Conservation (phyloP, 73 alveolate genomes). For the Durusdinium trenchii region DNA sequence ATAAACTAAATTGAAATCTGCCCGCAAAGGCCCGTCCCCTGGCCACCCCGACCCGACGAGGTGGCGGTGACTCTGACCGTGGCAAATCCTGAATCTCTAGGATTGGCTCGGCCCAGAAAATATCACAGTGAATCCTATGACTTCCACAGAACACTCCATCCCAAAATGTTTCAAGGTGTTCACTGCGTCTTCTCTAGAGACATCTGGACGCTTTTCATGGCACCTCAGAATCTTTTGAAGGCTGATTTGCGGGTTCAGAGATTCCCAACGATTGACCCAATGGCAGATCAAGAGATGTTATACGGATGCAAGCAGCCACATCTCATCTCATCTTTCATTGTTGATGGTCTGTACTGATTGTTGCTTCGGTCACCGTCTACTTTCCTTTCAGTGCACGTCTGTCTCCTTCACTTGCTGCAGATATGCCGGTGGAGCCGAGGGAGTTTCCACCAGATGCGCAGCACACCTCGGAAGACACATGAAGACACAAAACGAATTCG, state of each 20-base stretch:
- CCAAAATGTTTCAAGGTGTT: no score
- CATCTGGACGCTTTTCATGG: no score
- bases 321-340: not conserved
- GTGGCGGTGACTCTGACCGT: conserved; percentile 29
- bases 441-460: conserved; percentile 60
- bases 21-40: not conserved
- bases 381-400: not conserved
- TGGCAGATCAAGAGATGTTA: not conserved
- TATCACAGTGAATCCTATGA: no score
- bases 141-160: no score
- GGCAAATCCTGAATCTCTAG: conserved; percentile 31
- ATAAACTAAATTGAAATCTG: not conserved
- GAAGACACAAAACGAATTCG: not conserved
- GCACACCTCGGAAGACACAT: conserved; percentile 21
- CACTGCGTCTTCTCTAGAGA: no score
- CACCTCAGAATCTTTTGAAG: no score
- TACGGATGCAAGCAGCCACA: not conserved
- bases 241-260: no score
- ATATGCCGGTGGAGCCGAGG: conserved; percentile 16
- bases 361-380: not conserved
- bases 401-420: conserved; percentile 19
- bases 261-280: no score
- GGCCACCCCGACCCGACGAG: not conserved
- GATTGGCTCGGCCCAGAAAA: no score
- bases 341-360: not conserved